A percentile compares a stretch with the other conserved stretches of the same genome.
phyloP scores from a whole-genome alignment of 805 yeast genomes.

The Deakozyma indianensis region DNA sequence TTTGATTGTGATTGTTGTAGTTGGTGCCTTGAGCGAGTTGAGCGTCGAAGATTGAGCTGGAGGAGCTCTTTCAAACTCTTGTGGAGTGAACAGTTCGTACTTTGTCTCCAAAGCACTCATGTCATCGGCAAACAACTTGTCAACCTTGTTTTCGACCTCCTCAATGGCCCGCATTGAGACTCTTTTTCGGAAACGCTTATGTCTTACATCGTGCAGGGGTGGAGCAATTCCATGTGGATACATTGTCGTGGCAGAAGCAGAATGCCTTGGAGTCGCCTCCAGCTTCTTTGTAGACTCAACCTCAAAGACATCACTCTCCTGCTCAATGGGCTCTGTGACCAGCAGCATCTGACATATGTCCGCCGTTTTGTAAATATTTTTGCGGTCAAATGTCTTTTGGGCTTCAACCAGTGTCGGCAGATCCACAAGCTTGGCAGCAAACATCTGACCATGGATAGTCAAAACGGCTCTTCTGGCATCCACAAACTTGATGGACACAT shows the following conservation, averaged over 20 bases:
- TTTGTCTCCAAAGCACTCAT: slow-evolving; percentile 70
- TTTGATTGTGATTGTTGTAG: not conserved
- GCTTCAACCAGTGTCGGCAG: slow-evolving; percentile 80
- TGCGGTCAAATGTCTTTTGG: slow-evolving; percentile 77
- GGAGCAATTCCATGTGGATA: slow-evolving; percentile 73
- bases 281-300: slow-evolving; percentile 8
- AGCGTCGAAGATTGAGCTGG: slow-evolving; percentile 4
- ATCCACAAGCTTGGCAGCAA: slow-evolving; percentile 77
- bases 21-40: not conserved
- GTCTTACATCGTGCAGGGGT: slow-evolving; percentile 58
- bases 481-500: slow-evolving; percentile 66
- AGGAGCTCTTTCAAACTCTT: slow-evolving; percentile 25
- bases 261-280: slow-evolving; percentile 12
- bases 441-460: slow-evolving; percentile 50
- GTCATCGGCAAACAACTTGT: slow-evolving; percentile 59
- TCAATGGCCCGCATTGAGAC: slow-evolving; percentile 60
- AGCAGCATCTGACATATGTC: slow-evolving; percentile 78
- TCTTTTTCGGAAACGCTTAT: slow-evolving; percentile 57
- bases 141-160: slow-evolving; percentile 64
- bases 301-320: slow-evolving; percentile 31
- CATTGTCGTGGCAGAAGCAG: not conserved
- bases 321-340: slow-evolving; percentile 43
- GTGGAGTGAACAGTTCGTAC: slow-evolving; percentile 49
- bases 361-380: slow-evolving; percentile 73
- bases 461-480: slow-evolving; percentile 70